Conservation (phyloP, 148 eudicot genomes). For the Rheum nobile region DNA sequence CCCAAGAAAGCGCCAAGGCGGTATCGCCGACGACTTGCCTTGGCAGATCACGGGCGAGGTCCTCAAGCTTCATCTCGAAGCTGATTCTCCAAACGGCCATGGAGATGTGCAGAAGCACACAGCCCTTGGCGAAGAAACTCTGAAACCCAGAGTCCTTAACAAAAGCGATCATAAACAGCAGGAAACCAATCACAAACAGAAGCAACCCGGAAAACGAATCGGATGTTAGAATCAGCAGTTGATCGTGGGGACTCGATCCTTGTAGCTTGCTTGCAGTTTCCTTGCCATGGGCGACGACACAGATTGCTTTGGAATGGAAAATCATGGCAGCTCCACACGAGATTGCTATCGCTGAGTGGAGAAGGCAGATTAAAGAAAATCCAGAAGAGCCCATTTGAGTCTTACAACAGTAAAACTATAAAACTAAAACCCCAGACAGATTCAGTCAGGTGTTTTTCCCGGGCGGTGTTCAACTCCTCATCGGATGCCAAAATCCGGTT, state of each 20-base stretch:
- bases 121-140: constrained; percentile 73
- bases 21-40: constrained; percentile 65
- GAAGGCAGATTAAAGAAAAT: constrained; percentile 59
- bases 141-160: constrained; percentile 67
- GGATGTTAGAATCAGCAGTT: constrained; percentile 53
- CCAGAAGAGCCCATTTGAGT: constrained; percentile 55
- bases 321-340: constrained; percentile 78
- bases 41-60: constrained; percentile 53
- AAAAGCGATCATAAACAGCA: constrained; percentile 79
- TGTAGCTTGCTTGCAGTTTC: constrained; percentile 52
- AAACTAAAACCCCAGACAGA: constrained; percentile 2
- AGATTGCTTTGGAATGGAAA: constrained; percentile 59
- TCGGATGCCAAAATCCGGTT: not conserved
- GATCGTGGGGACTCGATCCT: constrained; percentile 81
- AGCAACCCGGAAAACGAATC: constrained; percentile 89
- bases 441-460: not conserved
- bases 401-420: not conserved
- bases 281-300: constrained; percentile 52
- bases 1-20: constrained; percentile 72
- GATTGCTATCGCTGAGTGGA: constrained; percentile 65
- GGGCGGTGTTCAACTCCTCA: not conserved
- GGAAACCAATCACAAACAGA: constrained; percentile 64
- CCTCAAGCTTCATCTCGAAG: constrained; percentile 67
- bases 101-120: constrained; percentile 63
- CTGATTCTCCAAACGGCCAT: constrained; percentile 86